phyloP scores from a whole-genome alignment of 768 basidiomycete genomes.

The Xerocomellus chrysenteron region DNA sequence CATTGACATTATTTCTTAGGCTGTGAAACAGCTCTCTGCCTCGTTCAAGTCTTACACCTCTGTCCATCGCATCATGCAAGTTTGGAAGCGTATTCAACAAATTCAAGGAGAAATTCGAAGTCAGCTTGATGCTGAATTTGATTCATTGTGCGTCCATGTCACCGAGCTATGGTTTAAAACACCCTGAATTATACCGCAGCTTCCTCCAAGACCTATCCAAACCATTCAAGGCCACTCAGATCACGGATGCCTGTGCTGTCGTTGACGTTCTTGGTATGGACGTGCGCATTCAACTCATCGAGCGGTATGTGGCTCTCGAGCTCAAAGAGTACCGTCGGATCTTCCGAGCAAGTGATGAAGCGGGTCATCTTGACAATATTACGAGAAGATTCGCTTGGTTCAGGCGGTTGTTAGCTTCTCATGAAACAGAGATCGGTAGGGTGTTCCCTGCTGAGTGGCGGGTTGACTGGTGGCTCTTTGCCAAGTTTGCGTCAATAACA shows the following conservation, averaged over 20 bases:
- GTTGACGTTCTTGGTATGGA: slow-evolving; percentile 88
- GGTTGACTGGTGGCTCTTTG: slow-evolving; percentile 76
- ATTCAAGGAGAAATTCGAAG: slow-evolving; percentile 79
- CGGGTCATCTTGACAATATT: slow-evolving; percentile 94
- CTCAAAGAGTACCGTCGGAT: slow-evolving; percentile 96
- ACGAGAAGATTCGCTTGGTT: slow-evolving; percentile 96
- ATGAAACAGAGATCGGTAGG: slow-evolving; percentile 83
- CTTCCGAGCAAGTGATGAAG: slow-evolving; percentile 90
- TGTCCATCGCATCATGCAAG: slow-evolving; percentile 71
- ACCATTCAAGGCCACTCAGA: slow-evolving; percentile 58
- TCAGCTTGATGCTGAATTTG: slow-evolving; percentile 87
- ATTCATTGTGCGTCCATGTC: slow-evolving; percentile 72
- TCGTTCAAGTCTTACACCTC: slow-evolving; percentile 79
- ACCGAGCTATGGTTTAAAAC: neutral
- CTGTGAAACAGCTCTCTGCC: slow-evolving; percentile 80
- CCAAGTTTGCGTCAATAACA: slow-evolving; percentile 89
- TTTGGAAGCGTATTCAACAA: slow-evolving; percentile 79
- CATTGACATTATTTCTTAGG: slow-evolving; percentile 43
- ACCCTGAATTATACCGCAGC: slow-evolving; percentile 39
- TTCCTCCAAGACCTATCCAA: slow-evolving; percentile 77
- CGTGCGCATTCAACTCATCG: slow-evolving; percentile 75
- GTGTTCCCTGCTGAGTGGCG: slow-evolving; percentile 88
- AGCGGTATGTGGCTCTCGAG: slow-evolving; percentile 86
- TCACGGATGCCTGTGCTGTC: slow-evolving; percentile 84
- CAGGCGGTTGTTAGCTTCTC: slow-evolving; percentile 74